Base-by-base conservation (phyloP, 2,329 filamentous ascomycete species). In the Fusarium mexicanum region DNA sequence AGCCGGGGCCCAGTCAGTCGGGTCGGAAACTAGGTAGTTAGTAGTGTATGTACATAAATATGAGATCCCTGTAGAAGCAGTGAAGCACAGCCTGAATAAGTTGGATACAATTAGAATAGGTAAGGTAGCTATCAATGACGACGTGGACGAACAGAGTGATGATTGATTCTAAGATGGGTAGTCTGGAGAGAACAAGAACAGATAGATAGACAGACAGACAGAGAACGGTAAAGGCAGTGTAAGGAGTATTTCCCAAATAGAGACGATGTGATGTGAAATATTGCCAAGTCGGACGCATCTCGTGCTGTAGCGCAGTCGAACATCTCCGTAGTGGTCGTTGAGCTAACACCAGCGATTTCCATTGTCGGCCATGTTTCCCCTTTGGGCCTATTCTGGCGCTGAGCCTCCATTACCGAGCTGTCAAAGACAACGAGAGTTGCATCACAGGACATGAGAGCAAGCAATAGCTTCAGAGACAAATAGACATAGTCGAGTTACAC, bases 321-420 rank as follows among this genome's bases (percentile, higher is more conserved):
- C 53, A 72, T 72, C 51, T 72, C 69, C 69, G 69, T 72, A 72
- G 57, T 72, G 68, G 69, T 72, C 69, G 69, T 72, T 64, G 51
- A 67, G 59, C 64, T 72, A 55, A 50, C 58, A 64, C 67, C 50
- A 66, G 38, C 53, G 59, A 59, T 64, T 70, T 66, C 47, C 67
- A 35, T 70, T 71, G 38, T 69, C 72, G 72, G 72, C 22, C 59
- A 61, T 74, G 58, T 69, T 74, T 65, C 72, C 72, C 17, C 31
- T 74, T 74, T 69, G 60, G 71, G 72, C 17, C 24, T 31, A 26
- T 57, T 44, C 53, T 73, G 71, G 67, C 71, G 71, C 71, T 74
- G 71, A 73, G 71, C 71, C 71, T 73, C 71, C 67, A 65, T 74
- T 65, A 46, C 67, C 55, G 44, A 73, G 70, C 70, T 73, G 71